Base-by-base conservation (phyloP, 306 rosid genomes). In the Quercus agrifolia region DNA sequence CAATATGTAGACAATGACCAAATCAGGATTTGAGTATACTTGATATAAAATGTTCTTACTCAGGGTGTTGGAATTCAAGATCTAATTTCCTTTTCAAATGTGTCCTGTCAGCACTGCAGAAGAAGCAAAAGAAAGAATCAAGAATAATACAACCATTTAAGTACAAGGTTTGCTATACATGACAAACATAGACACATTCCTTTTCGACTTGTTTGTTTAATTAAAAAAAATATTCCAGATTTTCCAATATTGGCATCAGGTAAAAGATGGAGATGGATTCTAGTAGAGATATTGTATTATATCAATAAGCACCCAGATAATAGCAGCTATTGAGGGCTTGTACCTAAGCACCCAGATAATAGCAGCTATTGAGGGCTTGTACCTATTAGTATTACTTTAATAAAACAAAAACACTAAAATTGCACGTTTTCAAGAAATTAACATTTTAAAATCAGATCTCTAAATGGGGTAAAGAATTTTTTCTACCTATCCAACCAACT, bases 81-180 rank as follows among this genome's bases (percentile, higher is more conserved):
- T 95, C 99, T 87, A 93, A 79, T 80, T 95, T 95, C 82, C 99
- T 89, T 83, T 95, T 95, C 51, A 93, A 86, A 84, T 93, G 98
- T 64, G 98, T 83, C 85, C 94, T 85, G 84, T 95, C 99, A 83
- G 96, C 96, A 80, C 99, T 95, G 91, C 85, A 83, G 44, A 80
- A 78, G 73, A 74, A 78, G 63, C 15, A n/a, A 35, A 59, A 75
- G 44, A 77, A 73, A 38, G 59, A 77, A 80, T 66, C 58, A 75
- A 74, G 27, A 31, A 74, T 28, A 63, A 41, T 19, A 66, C 66
- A 31, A 46, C 73, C 41, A 31, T 76, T 74, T n/a, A 59, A 70
- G 54, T 38, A 76, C 14, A 73, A 69, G 78, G 78, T 59, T 52
- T 49, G 31, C 72, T 28, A 72, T 73, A 67, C 8, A 75, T 54